These are phyloP conservation scores for Sclerotinia minor DNA, from an alignment of 2,329 filamentous ascomycete genomes.

Conservation along the genomic window DNA sequence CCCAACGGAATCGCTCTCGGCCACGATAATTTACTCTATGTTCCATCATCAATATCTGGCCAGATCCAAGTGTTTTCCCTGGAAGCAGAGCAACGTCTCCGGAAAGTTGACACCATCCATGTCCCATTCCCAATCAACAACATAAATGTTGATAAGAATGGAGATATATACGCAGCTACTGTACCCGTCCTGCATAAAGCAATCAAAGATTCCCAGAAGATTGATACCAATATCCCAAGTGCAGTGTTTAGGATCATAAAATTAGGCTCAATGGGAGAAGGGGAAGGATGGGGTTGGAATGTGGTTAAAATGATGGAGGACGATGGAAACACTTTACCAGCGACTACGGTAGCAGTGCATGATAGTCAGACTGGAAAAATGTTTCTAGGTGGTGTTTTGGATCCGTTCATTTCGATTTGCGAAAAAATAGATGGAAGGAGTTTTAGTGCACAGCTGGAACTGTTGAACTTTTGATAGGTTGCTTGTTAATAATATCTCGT, in stretches of 20 bases:
- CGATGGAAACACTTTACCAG: conserved; percentile 38
- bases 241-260: conserved; percentile 37
- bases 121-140: conserved; percentile 42
- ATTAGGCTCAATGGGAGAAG: conserved; percentile 29
- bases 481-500: not conserved
- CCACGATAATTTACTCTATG: conserved; percentile 42
- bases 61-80: conserved; percentile 27
- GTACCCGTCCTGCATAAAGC: conserved; percentile 39
- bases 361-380: conserved; percentile 41
- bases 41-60: conserved; percentile 36
- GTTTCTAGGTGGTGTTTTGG: conserved; percentile 37
- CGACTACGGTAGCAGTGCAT: conserved; percentile 39
- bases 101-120: conserved; percentile 37
- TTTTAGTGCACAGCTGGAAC: conserved; percentile 16
- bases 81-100: conserved; percentile 27
- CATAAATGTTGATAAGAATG: conserved; percentile 42
- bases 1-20: conserved; percentile 43
- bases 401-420: conserved; percentile 19
- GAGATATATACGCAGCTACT: conserved; percentile 42
- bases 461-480: conserved; percentile 12
- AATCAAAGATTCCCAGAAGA: conserved; percentile 32
- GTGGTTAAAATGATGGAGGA: conserved; percentile 43
- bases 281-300: conserved; percentile 27
- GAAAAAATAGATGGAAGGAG: conserved; percentile 13
- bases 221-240: conserved; percentile 30